Evolutionary conservation across 2,329 filamentous ascomycete species (phyloP), one percentile per base, ranked within the genome.

Genomic region (Beauveria rudraprayagi): DNA sequence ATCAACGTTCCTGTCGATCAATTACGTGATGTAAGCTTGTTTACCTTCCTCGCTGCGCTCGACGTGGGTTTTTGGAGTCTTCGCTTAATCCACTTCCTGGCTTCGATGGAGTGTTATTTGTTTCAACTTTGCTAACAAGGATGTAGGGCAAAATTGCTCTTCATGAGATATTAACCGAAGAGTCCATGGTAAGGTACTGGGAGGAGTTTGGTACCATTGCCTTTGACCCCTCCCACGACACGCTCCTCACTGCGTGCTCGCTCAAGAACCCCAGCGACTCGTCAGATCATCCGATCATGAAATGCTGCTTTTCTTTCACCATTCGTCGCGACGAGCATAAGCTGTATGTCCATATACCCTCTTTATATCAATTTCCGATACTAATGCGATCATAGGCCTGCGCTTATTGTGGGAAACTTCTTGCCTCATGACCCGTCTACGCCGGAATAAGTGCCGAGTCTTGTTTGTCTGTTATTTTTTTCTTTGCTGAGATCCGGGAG

Each of bases 181-280:
- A 96, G 64, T 95, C 92, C 46, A 84, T 96, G 63, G 94, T 97
- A 60, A 90, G 91, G 68, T 99, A 99, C 70, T 99, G 94, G 94
- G 94, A 99, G 75, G 96, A 99, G 70, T 99, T 99, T 70, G 92
- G 93, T 56, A 93, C 92, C 5, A 97, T 99, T 68, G 95, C 94
- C 10, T 99, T 99, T 74, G 94, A 99, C 71, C 86, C 88, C 61
- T 87, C 85, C 10, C 94, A 97, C 71, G 96, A 99, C 72, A 95
- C 93, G 24, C 91, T 99, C 69, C 79, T 99, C 66, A 99, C 94
- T 24, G 93, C 90, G 66, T 99, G 94, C 72, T 89, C 90, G 11
- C 77, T 99, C 64, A 96, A 96, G 74, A 92, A 87, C 66, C 92
- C 90, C 3, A 84, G 86, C 65, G 80, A 85, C 56, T 83, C 83